These are phyloP conservation scores for Colletotrichum sublineola DNA, from an alignment of 2,329 filamentous ascomycete species.

Conservation along the genomic window DNA sequence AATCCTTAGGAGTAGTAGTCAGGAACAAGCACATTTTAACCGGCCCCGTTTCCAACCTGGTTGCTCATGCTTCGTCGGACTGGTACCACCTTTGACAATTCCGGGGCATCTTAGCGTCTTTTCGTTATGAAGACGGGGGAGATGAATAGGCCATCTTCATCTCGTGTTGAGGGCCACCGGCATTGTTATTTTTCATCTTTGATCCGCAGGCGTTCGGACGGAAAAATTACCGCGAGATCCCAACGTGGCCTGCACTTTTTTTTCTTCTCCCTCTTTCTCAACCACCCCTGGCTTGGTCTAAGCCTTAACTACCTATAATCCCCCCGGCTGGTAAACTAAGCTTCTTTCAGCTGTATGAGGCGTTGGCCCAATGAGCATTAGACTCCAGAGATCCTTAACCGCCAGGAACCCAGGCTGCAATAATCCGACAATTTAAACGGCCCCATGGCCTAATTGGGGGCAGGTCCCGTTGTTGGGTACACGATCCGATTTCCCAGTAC, in stretches of 20 bases:
- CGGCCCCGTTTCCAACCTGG: not conserved
- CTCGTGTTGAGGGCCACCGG: not conserved
- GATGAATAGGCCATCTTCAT: slow-evolving; percentile 15
- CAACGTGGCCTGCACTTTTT: not conserved
- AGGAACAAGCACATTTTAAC: not conserved
- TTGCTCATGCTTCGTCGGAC: not conserved
- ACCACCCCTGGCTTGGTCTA: slow-evolving; percentile 16
- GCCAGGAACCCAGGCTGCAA: not conserved
- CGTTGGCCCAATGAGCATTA: not conserved
- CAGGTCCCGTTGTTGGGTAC: not conserved
- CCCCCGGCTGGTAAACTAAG: slow-evolving; percentile 18
- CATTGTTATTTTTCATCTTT: not conserved
- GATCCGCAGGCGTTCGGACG: slow-evolving; percentile 2
- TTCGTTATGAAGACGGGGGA: not conserved
- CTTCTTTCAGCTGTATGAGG: slow-evolving; percentile 15
- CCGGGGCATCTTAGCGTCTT: not conserved
- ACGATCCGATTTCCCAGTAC: not conserved
- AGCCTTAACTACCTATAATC: not conserved
- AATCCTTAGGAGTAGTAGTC: not conserved
- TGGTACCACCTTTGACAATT: not conserved
- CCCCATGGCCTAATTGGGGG: not conserved
- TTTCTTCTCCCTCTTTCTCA: not conserved
- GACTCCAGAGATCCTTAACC: not conserved
- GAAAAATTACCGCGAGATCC: not conserved
- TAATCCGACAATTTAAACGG: not conserved